Evolutionary conservation across 2,329 filamentous ascomycete genomes (phyloP).

Genomic region (Colletotrichum tropicale): DNA sequence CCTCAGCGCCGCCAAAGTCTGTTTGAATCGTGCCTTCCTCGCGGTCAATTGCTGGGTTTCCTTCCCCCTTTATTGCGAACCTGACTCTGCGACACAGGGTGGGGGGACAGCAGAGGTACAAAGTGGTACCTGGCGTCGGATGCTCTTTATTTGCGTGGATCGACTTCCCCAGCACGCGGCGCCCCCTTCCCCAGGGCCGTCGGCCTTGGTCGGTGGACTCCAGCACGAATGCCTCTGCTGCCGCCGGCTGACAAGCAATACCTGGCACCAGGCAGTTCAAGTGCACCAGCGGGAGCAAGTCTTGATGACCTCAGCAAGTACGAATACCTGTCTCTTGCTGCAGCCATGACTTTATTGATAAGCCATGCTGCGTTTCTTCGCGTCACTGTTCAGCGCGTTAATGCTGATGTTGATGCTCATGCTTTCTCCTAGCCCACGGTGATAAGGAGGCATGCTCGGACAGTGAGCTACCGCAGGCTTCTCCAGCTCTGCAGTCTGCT

Average conservation of each 20-base stretch:
- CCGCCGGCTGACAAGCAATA: not conserved
- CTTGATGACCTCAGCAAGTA: not conserved
- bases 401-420: not conserved
- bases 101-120: not conserved
- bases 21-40: not conserved
- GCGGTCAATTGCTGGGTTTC: not conserved
- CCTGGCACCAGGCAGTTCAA: not conserved
- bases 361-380: not conserved
- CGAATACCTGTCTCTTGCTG: not conserved
- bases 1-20: not conserved
- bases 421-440: not conserved
- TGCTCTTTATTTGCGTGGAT: not conserved
- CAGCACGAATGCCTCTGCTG: not conserved
- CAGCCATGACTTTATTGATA: not conserved
- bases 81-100: conserved; percentile 5
- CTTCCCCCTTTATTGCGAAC: not conserved
- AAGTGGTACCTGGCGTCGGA: not conserved
- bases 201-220: not conserved
- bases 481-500: not conserved
- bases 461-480: not conserved
- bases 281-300: not conserved
- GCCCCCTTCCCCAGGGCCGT: not conserved
- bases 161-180: not conserved
- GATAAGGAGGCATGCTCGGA: not conserved
- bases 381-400: not conserved